Evolutionary conservation across 2,329 filamentous ascomycete species (phyloP).

Genomic region (Sporothrix phasma): DNA sequence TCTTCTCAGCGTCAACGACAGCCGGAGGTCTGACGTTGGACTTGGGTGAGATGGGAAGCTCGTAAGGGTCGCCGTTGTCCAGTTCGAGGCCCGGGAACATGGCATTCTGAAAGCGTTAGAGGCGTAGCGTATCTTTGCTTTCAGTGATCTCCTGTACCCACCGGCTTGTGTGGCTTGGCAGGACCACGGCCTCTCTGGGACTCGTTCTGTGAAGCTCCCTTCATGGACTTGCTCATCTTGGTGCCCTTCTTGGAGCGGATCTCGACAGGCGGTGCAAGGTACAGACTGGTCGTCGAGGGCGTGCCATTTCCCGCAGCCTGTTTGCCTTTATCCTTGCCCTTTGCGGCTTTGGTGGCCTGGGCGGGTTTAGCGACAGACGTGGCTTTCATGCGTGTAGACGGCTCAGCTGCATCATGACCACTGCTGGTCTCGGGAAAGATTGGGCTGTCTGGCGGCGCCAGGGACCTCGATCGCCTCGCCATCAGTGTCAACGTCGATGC

Average conservation of each 20-base stretch:
- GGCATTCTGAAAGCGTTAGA: neutral
- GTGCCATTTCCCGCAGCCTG: neutral
- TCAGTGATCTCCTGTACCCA: neutral
- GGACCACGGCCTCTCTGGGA: neutral
- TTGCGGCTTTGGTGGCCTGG: neutral
- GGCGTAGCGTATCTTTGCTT: neutral
- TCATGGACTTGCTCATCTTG: constrained; percentile 15
- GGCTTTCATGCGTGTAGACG: neutral
- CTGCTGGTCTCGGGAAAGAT: neutral
- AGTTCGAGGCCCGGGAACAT: neutral
- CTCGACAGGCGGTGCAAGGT: constrained; percentile 1
- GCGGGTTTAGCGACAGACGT: neutral
- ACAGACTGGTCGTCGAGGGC: neutral
- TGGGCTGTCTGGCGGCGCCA: neutral
- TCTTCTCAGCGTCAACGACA: neutral
- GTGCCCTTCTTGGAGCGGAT: neutral
- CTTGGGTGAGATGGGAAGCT: constrained; percentile 9
- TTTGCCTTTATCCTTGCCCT: neutral
- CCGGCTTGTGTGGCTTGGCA: neutral
- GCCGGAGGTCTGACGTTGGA: neutral
- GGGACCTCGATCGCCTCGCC: neutral
- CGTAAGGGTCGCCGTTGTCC: constrained; percentile 10
- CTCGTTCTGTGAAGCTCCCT: constrained; percentile 12
- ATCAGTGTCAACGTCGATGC: neutral
- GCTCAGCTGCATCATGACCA: neutral